These are phyloP conservation scores for Metschnikowia orientalis DNA, from an alignment of 805 yeast species.

Conservation along the genomic window DNA sequence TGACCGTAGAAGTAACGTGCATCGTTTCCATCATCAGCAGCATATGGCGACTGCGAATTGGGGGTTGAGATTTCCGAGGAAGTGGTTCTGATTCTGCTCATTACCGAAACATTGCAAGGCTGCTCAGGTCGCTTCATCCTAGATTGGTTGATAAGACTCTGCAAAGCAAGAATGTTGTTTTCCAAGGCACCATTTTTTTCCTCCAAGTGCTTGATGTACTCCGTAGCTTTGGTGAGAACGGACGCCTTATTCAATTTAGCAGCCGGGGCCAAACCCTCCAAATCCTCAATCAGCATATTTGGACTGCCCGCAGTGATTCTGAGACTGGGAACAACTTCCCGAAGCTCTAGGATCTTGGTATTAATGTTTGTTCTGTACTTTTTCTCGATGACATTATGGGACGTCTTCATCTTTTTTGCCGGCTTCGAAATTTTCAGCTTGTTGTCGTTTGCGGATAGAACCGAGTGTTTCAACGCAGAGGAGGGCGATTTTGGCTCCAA, in stretches of 20 bases:
- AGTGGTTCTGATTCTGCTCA: no score
- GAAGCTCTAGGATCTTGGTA: conserved; percentile 59
- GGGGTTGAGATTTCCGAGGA: conserved; percentile 1
- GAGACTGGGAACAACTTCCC: conserved; percentile 76
- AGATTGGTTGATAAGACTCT: conserved; percentile 30
- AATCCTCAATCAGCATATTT: conserved; percentile 30
- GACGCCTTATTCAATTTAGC: conserved; percentile 74
- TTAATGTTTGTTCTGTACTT: conserved; percentile 76
- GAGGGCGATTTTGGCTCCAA: no score
- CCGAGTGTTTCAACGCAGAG: no score
- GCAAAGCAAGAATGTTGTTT: conserved; percentile 42
- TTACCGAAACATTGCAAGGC: background rate
- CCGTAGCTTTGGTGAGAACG: conserved; percentile 70
- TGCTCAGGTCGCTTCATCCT: background rate
- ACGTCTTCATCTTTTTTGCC: conserved; percentile 51
- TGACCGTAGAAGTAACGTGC: conserved; percentile 4
- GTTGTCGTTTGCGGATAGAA: no score
- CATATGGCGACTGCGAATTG: background rate
- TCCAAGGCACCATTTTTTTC: conserved; percentile 48
- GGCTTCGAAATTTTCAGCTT: conserved; percentile 40
- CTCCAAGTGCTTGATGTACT: conserved; percentile 72
- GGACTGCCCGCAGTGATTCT: conserved; percentile 50
- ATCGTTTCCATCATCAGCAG: conserved; percentile 1
- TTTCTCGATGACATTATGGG: conserved; percentile 79
- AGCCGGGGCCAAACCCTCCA: conserved; percentile 77